Evolutionary conservation across 306 rosid genomes (phyloP).

Genomic region (Castanea mollissima): DNA sequence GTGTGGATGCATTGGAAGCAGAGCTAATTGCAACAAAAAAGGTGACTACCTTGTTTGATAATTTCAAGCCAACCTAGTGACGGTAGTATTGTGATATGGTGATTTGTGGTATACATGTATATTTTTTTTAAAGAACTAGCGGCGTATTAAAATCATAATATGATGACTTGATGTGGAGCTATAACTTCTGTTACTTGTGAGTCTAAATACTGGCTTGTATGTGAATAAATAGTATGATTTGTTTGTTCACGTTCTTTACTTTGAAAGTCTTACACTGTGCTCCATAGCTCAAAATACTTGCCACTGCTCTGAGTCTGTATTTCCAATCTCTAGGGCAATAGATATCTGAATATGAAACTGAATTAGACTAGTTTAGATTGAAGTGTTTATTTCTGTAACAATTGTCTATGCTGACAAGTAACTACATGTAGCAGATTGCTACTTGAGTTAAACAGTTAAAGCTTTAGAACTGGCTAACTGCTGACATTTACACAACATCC

Average conservation of each 20-base stretch:
- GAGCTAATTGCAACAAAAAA: slow-evolving; percentile 81
- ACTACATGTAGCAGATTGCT: neutral
- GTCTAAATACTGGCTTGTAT: neutral
- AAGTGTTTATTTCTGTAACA: neutral
- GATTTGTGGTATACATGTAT: neutral
- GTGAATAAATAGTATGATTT: neutral
- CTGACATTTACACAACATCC: slow-evolving; percentile 2
- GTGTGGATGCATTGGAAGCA: slow-evolving; percentile 86
- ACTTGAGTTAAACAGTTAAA: neutral
- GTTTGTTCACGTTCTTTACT: neutral
- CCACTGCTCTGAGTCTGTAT: neutral
- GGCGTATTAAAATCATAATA: neutral
- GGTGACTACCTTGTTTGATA: slow-evolving; percentile 34
- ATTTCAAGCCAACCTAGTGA: neutral
- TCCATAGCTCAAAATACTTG: neutral
- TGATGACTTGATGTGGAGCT: neutral
- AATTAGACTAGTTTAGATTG: neutral
- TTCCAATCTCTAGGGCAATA: neutral
- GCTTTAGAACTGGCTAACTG: slow-evolving; percentile 1
- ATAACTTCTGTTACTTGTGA: neutral
- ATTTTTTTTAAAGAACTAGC: neutral
- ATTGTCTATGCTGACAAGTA: neutral
- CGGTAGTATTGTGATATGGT: neutral
- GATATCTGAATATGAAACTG: neutral
- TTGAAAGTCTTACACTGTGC: neutral